Conservation (phyloP, 208 protist species). For the Leishmania arabica region DNA sequence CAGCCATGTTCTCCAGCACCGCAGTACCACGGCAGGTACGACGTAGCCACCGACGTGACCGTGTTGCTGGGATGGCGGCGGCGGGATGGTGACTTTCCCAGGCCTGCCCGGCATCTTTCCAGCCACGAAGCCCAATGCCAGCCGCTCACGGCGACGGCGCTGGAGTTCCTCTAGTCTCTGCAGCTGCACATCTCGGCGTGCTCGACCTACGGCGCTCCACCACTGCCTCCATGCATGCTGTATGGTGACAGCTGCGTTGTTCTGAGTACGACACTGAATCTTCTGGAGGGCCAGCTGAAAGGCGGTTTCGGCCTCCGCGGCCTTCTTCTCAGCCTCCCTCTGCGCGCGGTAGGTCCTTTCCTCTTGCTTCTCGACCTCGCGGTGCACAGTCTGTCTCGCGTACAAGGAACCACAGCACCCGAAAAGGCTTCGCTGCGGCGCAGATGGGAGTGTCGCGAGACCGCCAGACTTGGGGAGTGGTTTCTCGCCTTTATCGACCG, state of each 20-base stretch:
- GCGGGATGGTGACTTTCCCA: not conserved
- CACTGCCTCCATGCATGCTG: slow-evolving; percentile 67
- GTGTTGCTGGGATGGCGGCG: slow-evolving; percentile 12
- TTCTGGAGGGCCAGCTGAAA: slow-evolving; percentile 31
- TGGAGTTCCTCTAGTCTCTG: slow-evolving; percentile 53
- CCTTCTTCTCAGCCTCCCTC: slow-evolving; percentile 7
- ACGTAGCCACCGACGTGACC: slow-evolving; percentile 15
- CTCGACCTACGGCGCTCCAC: slow-evolving; percentile 60
- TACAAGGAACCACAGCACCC: not conserved
- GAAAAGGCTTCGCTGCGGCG: slow-evolving; percentile 10
- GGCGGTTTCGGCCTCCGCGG: slow-evolving; percentile 10
- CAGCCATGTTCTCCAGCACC: slow-evolving; percentile 53
- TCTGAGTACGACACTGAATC: slow-evolving; percentile 41
- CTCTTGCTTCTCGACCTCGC: slow-evolving; percentile 15
- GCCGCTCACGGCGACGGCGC: slow-evolving; percentile 27
- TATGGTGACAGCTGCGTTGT: slow-evolving; percentile 48
- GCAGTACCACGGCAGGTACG: slow-evolving; percentile 30
- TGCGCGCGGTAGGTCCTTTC: slow-evolving; percentile 25
- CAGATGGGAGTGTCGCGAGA: not conserved
- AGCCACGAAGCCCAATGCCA: not conserved
- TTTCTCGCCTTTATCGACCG: not conserved
- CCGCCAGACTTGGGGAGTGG: not conserved
- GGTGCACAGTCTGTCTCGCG: not conserved
- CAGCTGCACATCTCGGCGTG: slow-evolving; percentile 45
- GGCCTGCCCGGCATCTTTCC: not conserved